Conservation (phyloP, 2,329 filamentous ascomycete genomes). For the Botryotinia convoluta region DNA sequence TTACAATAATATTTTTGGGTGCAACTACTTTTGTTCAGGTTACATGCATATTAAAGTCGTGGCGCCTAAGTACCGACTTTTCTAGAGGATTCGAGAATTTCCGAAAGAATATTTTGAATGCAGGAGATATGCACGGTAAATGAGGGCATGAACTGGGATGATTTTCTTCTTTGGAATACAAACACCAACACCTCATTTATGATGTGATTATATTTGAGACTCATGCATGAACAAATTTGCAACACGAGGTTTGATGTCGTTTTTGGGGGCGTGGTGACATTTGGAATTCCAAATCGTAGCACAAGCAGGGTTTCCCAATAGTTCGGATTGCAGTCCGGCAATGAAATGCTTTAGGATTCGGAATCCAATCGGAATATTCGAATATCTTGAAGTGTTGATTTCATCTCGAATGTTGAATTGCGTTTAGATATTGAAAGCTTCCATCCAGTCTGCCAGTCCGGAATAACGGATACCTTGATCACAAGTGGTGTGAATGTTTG, state of each 20-base stretch:
- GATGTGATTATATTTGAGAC: constrained; percentile 1
- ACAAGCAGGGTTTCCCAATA: not conserved
- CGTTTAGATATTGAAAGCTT: not conserved
- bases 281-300: not conserved
- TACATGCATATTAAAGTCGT: not conserved
- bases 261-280: not conserved
- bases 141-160: not conserved
- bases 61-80: constrained; percentile 6
- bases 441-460: not conserved
- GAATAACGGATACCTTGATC: not conserved
- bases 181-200: not conserved
- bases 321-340: not conserved
- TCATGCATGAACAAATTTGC: not conserved
- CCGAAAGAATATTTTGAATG: constrained; percentile 5
- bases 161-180: not conserved
- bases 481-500: not conserved
- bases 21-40: constrained; percentile 2
- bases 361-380: not conserved
- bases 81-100: constrained; percentile 21
- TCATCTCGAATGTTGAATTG: not conserved
- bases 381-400: not conserved
- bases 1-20: not conserved
- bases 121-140: constrained; percentile 4
- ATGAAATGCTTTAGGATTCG: not conserved
- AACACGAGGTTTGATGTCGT: constrained; percentile 9